Conservation (phyloP, 345 rosid genomes). For the Salix suchowensis region DNA sequence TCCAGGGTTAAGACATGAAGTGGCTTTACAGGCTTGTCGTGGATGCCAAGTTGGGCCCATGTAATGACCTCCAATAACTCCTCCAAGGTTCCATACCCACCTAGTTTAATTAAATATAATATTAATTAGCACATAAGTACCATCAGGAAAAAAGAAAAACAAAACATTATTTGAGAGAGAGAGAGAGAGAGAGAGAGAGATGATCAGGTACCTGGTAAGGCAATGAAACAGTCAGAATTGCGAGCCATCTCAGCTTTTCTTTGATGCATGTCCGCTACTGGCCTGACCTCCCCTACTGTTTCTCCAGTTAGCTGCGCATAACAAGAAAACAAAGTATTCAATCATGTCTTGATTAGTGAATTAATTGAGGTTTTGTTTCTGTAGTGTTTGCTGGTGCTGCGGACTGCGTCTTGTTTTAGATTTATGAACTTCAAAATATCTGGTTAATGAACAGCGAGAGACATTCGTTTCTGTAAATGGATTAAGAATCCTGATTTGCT, state of each 20-base stretch:
- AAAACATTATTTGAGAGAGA: neutral
- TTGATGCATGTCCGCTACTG: conserved; percentile 49
- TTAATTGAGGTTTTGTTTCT: too few species aligned
- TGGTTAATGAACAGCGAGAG: too few species aligned
- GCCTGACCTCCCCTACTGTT: conserved; percentile 47
- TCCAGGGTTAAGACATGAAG: neutral
- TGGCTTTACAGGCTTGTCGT: conserved; percentile 46
- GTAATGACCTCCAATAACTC: conserved; percentile 44
- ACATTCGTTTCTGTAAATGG: too few species aligned
- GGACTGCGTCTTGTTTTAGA: too few species aligned
- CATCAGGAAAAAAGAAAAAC: neutral
- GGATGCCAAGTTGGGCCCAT: conserved; percentile 51
- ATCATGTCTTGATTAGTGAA: too few species aligned
- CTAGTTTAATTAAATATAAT: conserved; percentile 9
- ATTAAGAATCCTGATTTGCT: neutral
- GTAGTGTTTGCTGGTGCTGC: too few species aligned
- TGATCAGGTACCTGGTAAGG: conserved; percentile 35
- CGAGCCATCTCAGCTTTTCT: conserved; percentile 52
- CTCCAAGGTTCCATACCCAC: conserved; percentile 50
- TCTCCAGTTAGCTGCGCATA: conserved; percentile 54
- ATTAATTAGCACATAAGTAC: neutral
- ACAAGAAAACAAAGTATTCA: neutral
- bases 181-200: neutral
- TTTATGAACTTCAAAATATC: too few species aligned
- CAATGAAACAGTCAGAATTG: conserved; percentile 47